Percentiles rank a stretch among this genome's conserved stretches.
phyloP scores from a whole-genome alignment of 495 filamentous ascomycete species.

The Staphylotrichum longicolle region DNA sequence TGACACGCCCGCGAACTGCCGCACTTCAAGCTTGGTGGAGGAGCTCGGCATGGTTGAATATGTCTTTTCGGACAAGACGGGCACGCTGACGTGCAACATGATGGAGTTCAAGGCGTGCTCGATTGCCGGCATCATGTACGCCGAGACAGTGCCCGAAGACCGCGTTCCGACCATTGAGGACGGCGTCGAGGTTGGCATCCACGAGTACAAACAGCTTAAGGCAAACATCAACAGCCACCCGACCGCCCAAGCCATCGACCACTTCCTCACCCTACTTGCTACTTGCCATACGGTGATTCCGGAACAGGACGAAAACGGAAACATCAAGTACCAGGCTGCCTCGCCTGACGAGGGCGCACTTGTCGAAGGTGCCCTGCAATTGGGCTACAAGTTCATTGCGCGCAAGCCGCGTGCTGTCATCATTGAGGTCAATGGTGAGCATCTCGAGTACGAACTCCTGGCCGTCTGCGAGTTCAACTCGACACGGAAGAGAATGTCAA shows the following conservation, averaged over 20 bases:
- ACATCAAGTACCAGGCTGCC: slow-evolving; percentile 96
- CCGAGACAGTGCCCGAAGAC: slow-evolving; percentile 90
- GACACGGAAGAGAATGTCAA: slow-evolving; percentile 95
- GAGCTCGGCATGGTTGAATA: slow-evolving; percentile 98
- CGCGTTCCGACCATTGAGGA: slow-evolving; percentile 74
- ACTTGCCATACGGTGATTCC: slow-evolving; percentile 99
- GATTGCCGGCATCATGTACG: slow-evolving; percentile 91
- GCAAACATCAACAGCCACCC: slow-evolving; percentile 70
- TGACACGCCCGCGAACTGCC: slow-evolving; percentile 92
- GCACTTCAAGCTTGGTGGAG: slow-evolving; percentile 94
- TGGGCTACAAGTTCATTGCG: slow-evolving; percentile 89
- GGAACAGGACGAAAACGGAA: slow-evolving; percentile 69
- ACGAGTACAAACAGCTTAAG: slow-evolving; percentile 77
- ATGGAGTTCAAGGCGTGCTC: slow-evolving; percentile 98
- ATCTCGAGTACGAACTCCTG: slow-evolving; percentile 83
- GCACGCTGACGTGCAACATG: slow-evolving; percentile 96
- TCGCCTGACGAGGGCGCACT: slow-evolving; percentile 97
- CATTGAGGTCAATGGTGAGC: slow-evolving; percentile 67
- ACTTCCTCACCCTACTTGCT: slow-evolving; percentile 83
- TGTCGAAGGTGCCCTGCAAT: slow-evolving; percentile 80
- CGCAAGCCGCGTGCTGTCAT: slow-evolving; percentile 84
- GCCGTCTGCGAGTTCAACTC: slow-evolving; percentile 99
- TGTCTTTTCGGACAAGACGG: slow-evolving; percentile 98
- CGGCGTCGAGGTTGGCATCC: slow-evolving; percentile 73
- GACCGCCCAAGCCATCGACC: slow-evolving; percentile 69